phyloP scores from a whole-genome alignment of 2,329 filamentous ascomycete genomes.

The Alternaria consortialis region DNA sequence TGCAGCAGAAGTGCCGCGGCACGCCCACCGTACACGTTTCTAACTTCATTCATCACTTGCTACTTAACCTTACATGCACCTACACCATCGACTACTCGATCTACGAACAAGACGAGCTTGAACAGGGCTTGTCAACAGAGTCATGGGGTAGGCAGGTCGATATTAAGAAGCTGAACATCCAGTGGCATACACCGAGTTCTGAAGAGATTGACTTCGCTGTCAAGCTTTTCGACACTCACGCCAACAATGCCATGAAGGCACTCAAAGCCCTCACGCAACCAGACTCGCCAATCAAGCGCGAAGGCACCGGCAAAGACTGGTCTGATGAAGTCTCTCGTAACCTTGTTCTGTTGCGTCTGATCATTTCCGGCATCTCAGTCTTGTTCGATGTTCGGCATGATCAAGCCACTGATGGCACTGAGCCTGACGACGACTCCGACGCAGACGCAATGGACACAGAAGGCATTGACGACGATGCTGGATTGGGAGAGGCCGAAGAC shows the following conservation, averaged over 20 bases:
- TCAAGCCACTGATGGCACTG: slow-evolving; percentile 49
- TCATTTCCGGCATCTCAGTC: slow-evolving; percentile 87
- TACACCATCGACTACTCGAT: slow-evolving; percentile 90
- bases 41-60: slow-evolving; percentile 95
- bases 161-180: slow-evolving; percentile 79
- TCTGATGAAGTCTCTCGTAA: slow-evolving; percentile 95
- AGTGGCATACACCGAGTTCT: slow-evolving; percentile 86
- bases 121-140: slow-evolving; percentile 74
- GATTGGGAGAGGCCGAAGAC: slow-evolving; percentile 74
- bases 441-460: slow-evolving; percentile 56
- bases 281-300: slow-evolving; percentile 82
- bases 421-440: slow-evolving; percentile 61
- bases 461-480: slow-evolving; percentile 59
- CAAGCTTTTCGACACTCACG: slow-evolving; percentile 86
- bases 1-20: slow-evolving; percentile 95
- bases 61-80: slow-evolving; percentile 92
- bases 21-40: slow-evolving; percentile 95
- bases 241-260: slow-evolving; percentile 76
- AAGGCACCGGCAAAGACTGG: slow-evolving; percentile 98
- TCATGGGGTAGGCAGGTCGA: slow-evolving; percentile 87
- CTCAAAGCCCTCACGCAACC: slow-evolving; percentile 82
- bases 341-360: slow-evolving; percentile 84
- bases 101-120: slow-evolving; percentile 80
- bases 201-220: slow-evolving; percentile 89
- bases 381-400: slow-evolving; percentile 77